Conservation (phyloP, 1,284 basidiomycete genomes). For the Golubevia pallescens region DNA sequence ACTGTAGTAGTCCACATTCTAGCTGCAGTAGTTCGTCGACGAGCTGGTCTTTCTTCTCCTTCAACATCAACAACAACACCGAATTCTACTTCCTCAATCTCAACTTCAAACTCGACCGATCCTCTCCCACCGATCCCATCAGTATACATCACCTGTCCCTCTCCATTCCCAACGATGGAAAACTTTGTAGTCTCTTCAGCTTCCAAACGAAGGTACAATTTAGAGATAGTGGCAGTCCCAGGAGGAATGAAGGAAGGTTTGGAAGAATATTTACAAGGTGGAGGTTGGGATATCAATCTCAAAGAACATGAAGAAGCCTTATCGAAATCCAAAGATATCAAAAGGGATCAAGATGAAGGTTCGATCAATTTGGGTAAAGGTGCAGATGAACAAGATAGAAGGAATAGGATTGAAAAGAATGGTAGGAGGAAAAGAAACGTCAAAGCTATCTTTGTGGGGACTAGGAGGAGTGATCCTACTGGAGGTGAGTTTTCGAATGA, state of each 20-base stretch:
- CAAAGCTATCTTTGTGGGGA: slow-evolving; percentile 85
- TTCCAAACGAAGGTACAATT: slow-evolving; percentile 72
- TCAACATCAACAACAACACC: slow-evolving; percentile 25
- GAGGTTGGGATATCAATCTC: too few relatives aligned
- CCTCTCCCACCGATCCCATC: slow-evolving; percentile 72
- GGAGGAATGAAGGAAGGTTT: slow-evolving; percentile 85
- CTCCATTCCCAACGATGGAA: slow-evolving; percentile 85
- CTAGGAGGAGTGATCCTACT: slow-evolving; percentile 85
- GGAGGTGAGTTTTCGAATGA: slow-evolving; percentile 72
- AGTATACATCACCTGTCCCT: slow-evolving; percentile 87
- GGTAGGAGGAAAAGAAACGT: slow-evolving; percentile 57
- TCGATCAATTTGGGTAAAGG: background rate
- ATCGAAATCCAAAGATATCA: background rate
- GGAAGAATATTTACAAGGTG: slow-evolving; percentile 69
- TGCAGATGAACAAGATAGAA: background rate
- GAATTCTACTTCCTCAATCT: slow-evolving; percentile 13
- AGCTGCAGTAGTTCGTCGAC: slow-evolving; percentile 71
- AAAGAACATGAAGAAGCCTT: background rate
- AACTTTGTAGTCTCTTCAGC: slow-evolving; percentile 75
- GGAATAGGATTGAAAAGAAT: background rate
- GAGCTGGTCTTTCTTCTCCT: slow-evolving; percentile 65
- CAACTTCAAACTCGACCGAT: slow-evolving; percentile 15
- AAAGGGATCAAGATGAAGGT: slow-evolving; percentile 7
- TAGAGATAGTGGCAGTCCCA: slow-evolving; percentile 78
- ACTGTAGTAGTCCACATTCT: slow-evolving; percentile 92